Evolutionary conservation across 805 yeast genomes (phyloP).

Genomic region (Torulaspora quercuum): DNA sequence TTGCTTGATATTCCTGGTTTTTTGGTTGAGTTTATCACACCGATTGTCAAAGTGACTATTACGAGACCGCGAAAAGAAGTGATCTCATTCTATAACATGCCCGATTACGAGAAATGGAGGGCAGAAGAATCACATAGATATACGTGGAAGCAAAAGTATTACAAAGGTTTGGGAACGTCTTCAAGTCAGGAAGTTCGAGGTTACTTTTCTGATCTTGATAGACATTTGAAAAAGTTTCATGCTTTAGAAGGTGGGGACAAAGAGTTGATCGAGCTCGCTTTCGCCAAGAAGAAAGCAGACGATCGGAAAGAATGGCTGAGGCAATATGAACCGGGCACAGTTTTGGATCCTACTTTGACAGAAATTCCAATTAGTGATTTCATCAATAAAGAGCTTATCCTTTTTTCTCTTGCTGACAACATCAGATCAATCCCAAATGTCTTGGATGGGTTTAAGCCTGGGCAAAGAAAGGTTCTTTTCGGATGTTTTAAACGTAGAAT

Average conservation of each 20-base stretch:
- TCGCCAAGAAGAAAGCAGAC: slow-evolving; percentile 92
- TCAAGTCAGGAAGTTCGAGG: slow-evolving; percentile 76
- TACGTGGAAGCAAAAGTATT: slow-evolving; percentile 91
- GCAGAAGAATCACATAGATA: slow-evolving; percentile 69
- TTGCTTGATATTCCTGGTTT: slow-evolving; percentile 86
- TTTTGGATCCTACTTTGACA: slow-evolving; percentile 69
- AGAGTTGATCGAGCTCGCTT: slow-evolving; percentile 81
- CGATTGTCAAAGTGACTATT: slow-evolving; percentile 86
- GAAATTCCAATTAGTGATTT: slow-evolving; percentile 89
- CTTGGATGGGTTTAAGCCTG: slow-evolving; percentile 94
- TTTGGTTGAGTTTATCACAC: slow-evolving; percentile 89
- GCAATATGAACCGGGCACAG: slow-evolving; percentile 87
- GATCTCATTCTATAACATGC: slow-evolving; percentile 86
- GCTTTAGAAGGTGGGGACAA: slow-evolving; percentile 75
- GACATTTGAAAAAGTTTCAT: slow-evolving; percentile 82
- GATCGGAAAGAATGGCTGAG: slow-evolving; percentile 97
- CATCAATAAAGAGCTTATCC: slow-evolving; percentile 89
- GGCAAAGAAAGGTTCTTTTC: slow-evolving; percentile 88
- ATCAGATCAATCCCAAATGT: slow-evolving; percentile 92
- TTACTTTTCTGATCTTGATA: slow-evolving; percentile 80
- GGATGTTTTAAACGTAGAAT: slow-evolving; percentile 82
- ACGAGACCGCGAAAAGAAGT: slow-evolving; percentile 56
- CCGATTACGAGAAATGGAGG: slow-evolving; percentile 93
- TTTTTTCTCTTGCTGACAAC: slow-evolving; percentile 95
- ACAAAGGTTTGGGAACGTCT: slow-evolving; percentile 98